These are phyloP conservation scores for Pseudogymnoascus sp. DNA, from an alignment of 2,329 filamentous ascomycete genomes.

Conservation along the genomic window DNA sequence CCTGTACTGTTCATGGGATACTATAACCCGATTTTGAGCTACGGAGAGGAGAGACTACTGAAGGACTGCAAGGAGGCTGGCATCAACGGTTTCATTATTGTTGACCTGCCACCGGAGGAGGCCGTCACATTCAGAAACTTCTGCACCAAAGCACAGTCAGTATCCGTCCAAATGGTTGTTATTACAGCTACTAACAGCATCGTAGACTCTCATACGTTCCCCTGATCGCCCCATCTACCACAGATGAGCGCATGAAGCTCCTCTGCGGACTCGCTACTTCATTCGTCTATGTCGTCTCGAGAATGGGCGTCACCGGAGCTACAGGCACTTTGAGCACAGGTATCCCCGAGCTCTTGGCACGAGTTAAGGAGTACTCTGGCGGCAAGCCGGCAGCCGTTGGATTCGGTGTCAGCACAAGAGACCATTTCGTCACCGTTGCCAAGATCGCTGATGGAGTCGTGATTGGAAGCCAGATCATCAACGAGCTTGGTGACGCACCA, in stretches of 20 bases:
- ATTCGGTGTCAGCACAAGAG: conserved; percentile 91
- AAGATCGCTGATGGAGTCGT: conserved; percentile 88
- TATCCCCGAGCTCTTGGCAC: conserved; percentile 72
- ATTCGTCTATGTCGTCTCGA: conserved; percentile 97
- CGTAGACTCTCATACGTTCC: conserved; percentile 83
- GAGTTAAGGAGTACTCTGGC: conserved; percentile 88
- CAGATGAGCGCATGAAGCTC: conserved; percentile 86
- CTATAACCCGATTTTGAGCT: conserved; percentile 92
- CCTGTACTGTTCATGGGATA: conserved; percentile 97
- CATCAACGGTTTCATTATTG: conserved; percentile 94
- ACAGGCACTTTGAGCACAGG: conserved; percentile 74
- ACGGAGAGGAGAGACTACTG: conserved; percentile 86
- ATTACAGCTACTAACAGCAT: conserved; percentile 14
- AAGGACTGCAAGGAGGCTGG: conserved; percentile 77
- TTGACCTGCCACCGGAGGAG: conserved; percentile 93
- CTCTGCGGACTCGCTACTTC: conserved; percentile 96
- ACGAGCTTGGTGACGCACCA: conserved; percentile 63
- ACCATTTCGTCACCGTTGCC: conserved; percentile 84
- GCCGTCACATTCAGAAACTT: conserved; percentile 84
- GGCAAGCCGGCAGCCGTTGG: conserved; percentile 87
- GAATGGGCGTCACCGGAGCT: conserved; percentile 94
- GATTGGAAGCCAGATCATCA: conserved; percentile 93
- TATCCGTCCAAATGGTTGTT: conserved; percentile 16
- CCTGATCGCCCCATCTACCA: conserved; percentile 91
- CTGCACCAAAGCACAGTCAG: conserved; percentile 69